Evolutionary conservation across 305 asterid genomes (phyloP).

Genomic region (Fraxinus angustifolia): DNA sequence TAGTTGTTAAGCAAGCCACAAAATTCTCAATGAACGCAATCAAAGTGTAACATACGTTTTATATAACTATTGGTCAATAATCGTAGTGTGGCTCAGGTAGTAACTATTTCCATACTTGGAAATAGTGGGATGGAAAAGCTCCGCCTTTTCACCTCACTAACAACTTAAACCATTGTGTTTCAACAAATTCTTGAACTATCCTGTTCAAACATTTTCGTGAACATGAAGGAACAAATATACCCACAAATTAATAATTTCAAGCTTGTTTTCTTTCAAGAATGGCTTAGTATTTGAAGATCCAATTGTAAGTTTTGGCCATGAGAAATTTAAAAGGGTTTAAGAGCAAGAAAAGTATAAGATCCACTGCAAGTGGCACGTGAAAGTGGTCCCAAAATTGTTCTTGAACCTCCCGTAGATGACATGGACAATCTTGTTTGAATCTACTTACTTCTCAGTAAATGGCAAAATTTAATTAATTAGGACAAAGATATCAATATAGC

Average conservation of each 20-base stretch:
- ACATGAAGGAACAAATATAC: not conserved
- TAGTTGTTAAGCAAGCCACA: not conserved
- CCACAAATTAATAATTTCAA: not conserved
- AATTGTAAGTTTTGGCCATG: not conserved
- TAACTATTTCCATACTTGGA: not conserved
- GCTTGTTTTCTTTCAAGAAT: not conserved
- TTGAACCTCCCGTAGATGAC: conserved; percentile 25
- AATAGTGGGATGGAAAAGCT: not conserved
- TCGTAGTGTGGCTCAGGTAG: not conserved
- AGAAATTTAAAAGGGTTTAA: conserved; percentile 1
- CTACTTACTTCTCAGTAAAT: conserved; percentile 26
- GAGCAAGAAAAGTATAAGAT: conserved; percentile 8
- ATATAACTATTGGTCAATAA: not conserved
- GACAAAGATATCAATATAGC: conserved; percentile 22
- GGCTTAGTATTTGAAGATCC: not conserved
- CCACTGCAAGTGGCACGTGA: conserved; percentile 46
- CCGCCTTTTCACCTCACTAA: not conserved
- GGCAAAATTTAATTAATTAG: conserved; percentile 29
- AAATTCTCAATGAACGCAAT: not conserved
- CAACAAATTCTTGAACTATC: not conserved
- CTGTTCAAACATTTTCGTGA: not conserved
- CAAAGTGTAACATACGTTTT: not conserved
- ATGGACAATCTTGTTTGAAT: conserved; percentile 45
- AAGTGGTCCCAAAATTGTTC: conserved; percentile 41
- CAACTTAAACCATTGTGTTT: not conserved